Conservation (phyloP, 2,329 filamentous ascomycete genomes). For the Colletotrichum sp. region DNA sequence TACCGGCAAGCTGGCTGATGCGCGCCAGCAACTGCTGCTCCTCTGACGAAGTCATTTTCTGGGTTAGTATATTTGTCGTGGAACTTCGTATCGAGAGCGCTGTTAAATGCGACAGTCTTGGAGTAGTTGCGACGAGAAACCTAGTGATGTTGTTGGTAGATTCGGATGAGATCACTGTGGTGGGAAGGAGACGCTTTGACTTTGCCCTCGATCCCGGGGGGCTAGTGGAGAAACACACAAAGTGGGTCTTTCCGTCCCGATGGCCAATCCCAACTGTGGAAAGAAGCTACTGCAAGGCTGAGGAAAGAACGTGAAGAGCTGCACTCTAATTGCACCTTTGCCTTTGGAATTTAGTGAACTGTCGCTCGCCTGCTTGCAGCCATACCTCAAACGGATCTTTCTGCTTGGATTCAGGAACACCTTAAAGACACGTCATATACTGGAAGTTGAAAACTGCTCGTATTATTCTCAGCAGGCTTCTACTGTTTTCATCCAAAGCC, state of each 20-base stretch:
- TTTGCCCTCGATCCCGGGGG: background rate
- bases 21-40: slow-evolving; percentile 58
- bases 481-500: background rate
- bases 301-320: slow-evolving; percentile 6
- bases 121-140: background rate
- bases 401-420: background rate
- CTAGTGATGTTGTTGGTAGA: background rate
- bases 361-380: background rate
- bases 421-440: background rate
- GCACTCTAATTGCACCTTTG: background rate
- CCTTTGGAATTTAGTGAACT: background rate
- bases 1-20: slow-evolving; percentile 59
- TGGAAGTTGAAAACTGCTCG: background rate
- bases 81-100: background rate
- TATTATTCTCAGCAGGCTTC: background rate
- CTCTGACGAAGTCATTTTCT: slow-evolving; percentile 39
- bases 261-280: slow-evolving; percentile 6
- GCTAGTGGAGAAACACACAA: background rate
- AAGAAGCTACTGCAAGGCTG: slow-evolving; percentile 17
- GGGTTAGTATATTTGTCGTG: background rate
- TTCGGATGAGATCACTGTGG: background rate
- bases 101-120: background rate
- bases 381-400: background rate
- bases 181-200: slow-evolving; percentile 5
- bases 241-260: background rate